Percentiles rank a stretch among this genome's conserved stretches.
Evolutionary conservation across 2,329 filamentous ascomycete species (phyloP).

Genomic region (Incumbomyces delicatus): DNA sequence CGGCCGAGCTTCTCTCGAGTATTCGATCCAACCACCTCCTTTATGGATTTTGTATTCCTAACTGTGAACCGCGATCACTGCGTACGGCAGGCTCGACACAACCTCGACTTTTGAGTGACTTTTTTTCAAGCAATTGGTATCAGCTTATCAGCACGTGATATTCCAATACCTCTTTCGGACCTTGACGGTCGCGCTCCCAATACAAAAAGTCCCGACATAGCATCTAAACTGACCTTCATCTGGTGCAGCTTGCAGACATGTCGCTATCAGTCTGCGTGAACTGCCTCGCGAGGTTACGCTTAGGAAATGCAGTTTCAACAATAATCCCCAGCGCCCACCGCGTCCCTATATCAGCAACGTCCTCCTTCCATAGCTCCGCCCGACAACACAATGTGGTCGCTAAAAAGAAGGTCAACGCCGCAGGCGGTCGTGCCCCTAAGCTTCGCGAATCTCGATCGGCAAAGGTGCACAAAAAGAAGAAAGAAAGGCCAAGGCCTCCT

Average conservation of each 20-base stretch:
- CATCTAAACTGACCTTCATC: too few species aligned
- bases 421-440: constrained; percentile 18
- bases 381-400: constrained; percentile 26
- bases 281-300: constrained; percentile 7
- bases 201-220: too few species aligned
- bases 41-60: not conserved
- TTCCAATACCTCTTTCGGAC: not conserved
- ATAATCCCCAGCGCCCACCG: not conserved
- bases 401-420: constrained; percentile 38
- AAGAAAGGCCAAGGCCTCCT: constrained; percentile 45
- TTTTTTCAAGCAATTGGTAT: not conserved
- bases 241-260: not conserved
- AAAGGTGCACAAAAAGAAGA: constrained; percentile 37
- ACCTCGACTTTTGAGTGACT: not conserved
- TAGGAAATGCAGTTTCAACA: not conserved
- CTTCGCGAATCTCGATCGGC: constrained; percentile 31
- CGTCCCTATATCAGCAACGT: not conserved
- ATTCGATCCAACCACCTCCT: not conserved
- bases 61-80: not conserved
- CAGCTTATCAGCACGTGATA: constrained; percentile 5
- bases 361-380: constrained; percentile 37
- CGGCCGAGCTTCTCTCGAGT: not conserved
- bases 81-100: too few species aligned
- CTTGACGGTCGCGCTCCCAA: too few species aligned
- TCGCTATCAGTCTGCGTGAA: constrained; percentile 8